Percentiles rank a stretch among this genome's conserved stretches.
Evolutionary conservation across 306 rosid genomes (phyloP).

Genomic region (Dalbergia oliveri): DNA sequence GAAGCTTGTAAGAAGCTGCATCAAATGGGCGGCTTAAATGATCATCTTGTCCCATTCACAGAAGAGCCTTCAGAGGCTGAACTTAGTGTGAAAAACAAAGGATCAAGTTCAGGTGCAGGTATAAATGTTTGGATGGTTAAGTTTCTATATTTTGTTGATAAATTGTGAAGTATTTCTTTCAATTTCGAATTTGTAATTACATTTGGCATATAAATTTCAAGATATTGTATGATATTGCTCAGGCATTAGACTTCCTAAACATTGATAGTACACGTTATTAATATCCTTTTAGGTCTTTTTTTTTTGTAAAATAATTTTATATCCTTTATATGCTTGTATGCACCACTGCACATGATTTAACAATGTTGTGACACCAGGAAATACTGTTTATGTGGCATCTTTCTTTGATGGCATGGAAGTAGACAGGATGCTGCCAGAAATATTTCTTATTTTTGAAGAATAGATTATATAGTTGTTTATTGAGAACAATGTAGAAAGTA

Average conservation of each 20-base stretch:
- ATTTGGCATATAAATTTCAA: conserved; percentile 10
- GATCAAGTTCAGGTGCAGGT: conserved; percentile 73
- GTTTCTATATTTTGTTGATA: conserved; percentile 16
- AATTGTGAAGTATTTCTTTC: conserved; percentile 17
- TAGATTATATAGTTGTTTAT: not conserved
- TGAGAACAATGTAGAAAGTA: not conserved
- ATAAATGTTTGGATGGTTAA: conserved; percentile 31
- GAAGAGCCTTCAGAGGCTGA: conserved; percentile 57
- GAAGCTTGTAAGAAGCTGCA: conserved; percentile 96
- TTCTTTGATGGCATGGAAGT: not conserved
- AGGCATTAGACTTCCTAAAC: not conserved
- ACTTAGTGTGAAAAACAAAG: conserved; percentile 54
- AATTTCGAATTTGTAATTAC: conserved; percentile 25
- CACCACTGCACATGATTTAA: not conserved
- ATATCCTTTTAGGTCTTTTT: not conserved
- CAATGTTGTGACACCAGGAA: not conserved
- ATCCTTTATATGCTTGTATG: not conserved
- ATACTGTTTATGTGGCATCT: not conserved
- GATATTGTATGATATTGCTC: not conserved
- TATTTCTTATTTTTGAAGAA: not conserved
- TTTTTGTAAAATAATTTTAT: not conserved
- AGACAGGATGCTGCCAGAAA: not conserved
- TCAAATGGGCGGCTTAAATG: conserved; percentile 81
- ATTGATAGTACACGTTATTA: conserved; percentile 3
- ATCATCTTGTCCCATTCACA: conserved; percentile 73